Base-by-base conservation (phyloP, 306 rosid species). In the Cucurbita pepo region DNA sequence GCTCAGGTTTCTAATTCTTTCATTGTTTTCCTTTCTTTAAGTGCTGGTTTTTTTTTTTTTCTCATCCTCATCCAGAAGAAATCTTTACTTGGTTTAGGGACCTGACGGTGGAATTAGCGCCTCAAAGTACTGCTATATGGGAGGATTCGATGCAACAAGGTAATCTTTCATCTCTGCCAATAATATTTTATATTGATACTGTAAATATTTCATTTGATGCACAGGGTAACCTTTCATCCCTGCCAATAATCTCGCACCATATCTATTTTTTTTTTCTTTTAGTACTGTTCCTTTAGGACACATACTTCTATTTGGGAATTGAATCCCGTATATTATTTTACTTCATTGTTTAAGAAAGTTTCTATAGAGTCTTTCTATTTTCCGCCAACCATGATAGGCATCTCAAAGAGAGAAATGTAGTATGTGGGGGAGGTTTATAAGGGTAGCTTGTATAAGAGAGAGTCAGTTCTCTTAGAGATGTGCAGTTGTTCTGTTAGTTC, bases 141-240 rank as follows among this genome's bases (percentile, higher is more conserved):
- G 98, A 65, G 98, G 98, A 14, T 87, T 90, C 70, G 93, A 92
- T 84, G 98, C 96, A 78, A 92, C 98, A 78, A 92, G 98, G 98
- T 90, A 88, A 41, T 71, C 8, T 77, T 43, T 47, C 54, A 69
- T 69, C 58, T 69, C 44, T 48, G 19, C 73, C 73, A 48, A 30
- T 69, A 50, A 14, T 50, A 25, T 69, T 69, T 22, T 25, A n/a
- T 25, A 25, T 50, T 50, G 4, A 11, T 48, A 48, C 13, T 48
- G 1, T 48, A 50, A 50, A 50, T n/a, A 50, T 14, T 50, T 50
- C 54, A 50, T 50, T 14, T 50, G 54, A 14, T 50, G 54, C n/a
- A 50, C 18, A 5, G 5, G 54, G 7, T 13, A 50, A 50, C 18
- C 54, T 14, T 50, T 50, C 54, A 50, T 50, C 54, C 5, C 54